Percentiles rank a stretch among this genome's conserved stretches.
phyloP scores from a whole-genome alignment of 75 land plant species.

The Selaginella tamariscina region DNA sequence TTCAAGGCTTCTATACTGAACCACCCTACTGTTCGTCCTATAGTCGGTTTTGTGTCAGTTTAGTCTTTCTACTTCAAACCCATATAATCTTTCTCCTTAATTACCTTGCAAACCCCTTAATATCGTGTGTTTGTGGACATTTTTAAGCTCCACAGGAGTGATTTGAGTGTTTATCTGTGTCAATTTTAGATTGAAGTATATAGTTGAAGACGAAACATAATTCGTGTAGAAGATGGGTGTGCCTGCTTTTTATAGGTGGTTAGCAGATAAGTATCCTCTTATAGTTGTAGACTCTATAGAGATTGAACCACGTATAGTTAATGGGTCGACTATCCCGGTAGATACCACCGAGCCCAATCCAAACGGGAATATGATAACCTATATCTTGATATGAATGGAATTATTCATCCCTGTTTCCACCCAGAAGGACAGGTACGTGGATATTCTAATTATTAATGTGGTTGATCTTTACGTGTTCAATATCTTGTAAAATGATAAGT shows the following conservation, averaged over 20 bases:
- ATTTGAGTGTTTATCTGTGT: background rate
- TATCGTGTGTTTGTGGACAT: background rate
- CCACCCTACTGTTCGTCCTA: too few relatives aligned
- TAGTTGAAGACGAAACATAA: background rate
- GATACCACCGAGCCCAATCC: constrained; percentile 79
- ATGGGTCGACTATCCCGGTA: constrained; percentile 42
- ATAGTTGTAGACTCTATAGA: constrained; percentile 58
- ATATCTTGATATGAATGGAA: constrained; percentile 81
- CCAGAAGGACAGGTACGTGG: constrained; percentile 57
- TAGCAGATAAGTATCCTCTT: constrained; percentile 71
- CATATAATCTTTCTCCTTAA: too few relatives aligned
- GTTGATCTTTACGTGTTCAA: background rate
- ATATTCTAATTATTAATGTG: background rate
- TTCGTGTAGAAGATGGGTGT: constrained; percentile 47
- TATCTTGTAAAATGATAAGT: background rate
- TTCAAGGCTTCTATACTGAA: too few relatives aligned
- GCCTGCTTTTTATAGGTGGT: constrained; percentile 74
- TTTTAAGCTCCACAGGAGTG: background rate
- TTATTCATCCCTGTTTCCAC: constrained; percentile 89
- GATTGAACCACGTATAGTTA: constrained; percentile 51
- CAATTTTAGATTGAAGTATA: background rate
- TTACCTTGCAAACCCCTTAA: too few relatives aligned
- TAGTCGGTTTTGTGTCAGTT: too few relatives aligned
- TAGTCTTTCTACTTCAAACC: too few relatives aligned
- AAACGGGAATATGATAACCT: constrained; percentile 74